A percentile compares a stretch with the other conserved stretches of the same genome.
Evolutionary conservation across 2,329 filamentous ascomycete genomes (phyloP).

Genomic region (Penicillium hesseltinei): DNA sequence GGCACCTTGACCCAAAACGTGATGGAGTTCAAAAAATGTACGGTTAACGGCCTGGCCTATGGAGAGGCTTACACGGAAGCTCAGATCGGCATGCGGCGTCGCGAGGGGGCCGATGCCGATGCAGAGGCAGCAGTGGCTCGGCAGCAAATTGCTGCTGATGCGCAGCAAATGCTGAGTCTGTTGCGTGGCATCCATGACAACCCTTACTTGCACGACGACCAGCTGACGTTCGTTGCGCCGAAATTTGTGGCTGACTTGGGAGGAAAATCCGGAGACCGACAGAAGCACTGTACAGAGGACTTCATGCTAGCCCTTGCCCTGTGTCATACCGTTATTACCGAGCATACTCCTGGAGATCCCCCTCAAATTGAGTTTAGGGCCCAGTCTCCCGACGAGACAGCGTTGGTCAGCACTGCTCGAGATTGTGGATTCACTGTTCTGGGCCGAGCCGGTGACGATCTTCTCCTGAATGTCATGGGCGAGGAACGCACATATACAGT

Average conservation of each 20-base stretch:
- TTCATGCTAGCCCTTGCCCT: conserved; percentile 95
- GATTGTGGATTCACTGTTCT: conserved; percentile 95
- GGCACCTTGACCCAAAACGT: conserved; percentile 88
- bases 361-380: conserved; percentile 94
- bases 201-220: conserved; percentile 83
- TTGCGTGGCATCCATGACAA: conserved; percentile 81
- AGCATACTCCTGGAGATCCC: conserved; percentile 82
- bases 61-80: conserved; percentile 98
- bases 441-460: conserved; percentile 73
- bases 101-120: conserved; percentile 82
- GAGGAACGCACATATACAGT: conserved; percentile 81
- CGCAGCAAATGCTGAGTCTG: conserved; percentile 66
- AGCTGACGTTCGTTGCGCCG: conserved; percentile 87
- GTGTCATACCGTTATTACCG: conserved; percentile 95
- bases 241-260: conserved; percentile 81
- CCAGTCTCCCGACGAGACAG: conserved; percentile 94
- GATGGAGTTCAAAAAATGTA: conserved; percentile 99
- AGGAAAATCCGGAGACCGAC: conserved; percentile 72
- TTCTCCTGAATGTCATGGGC: conserved; percentile 83
- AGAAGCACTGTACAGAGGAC: conserved; percentile 73
- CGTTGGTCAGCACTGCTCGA: conserved; percentile 86
- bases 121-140: conserved; percentile 70
- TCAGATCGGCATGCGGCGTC: conserved; percentile 91
- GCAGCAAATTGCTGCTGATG: conserved; percentile 76
- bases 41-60: conserved; percentile 92